Evolutionary conservation across 306 rosid genomes (phyloP).

Genomic region (Vigna nakashimae): DNA sequence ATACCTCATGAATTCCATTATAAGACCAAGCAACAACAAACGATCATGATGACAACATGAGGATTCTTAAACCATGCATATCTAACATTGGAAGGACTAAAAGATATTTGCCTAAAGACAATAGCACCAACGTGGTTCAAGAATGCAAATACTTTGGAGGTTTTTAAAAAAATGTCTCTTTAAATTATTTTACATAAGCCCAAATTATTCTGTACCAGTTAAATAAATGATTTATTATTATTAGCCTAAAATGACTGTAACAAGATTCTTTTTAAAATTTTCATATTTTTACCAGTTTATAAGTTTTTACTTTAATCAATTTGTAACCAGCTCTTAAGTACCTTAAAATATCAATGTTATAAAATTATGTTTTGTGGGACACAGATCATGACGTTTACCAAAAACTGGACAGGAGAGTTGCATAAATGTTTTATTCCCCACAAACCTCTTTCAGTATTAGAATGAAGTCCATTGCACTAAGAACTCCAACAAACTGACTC

Average conservation of each 20-base stretch:
- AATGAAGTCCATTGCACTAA: slow-evolving; percentile 85
- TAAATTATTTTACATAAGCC: slow-evolving; percentile 11
- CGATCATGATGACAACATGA: slow-evolving; percentile 8
- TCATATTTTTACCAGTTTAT: neutral
- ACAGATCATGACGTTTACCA: slow-evolving; percentile 31
- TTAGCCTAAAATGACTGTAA: slow-evolving; percentile 26
- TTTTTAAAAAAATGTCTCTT: neutral
- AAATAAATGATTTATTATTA: slow-evolving; percentile 33
- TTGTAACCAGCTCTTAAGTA: slow-evolving; percentile 31
- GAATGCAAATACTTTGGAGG: slow-evolving; percentile 28
- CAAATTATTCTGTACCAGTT: slow-evolving; percentile 26
- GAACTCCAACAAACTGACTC: slow-evolving; percentile 75
- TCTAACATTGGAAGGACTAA: slow-evolving; percentile 25
- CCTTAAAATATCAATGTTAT: slow-evolving; percentile 21
- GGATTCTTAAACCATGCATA: slow-evolving; percentile 34
- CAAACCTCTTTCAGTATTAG: slow-evolving; percentile 86
- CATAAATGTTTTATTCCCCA: slow-evolving; percentile 40
- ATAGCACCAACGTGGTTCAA: slow-evolving; percentile 15
- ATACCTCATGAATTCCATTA: slow-evolving; percentile 36
- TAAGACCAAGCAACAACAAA: slow-evolving; percentile 37
- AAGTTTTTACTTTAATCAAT: neutral
- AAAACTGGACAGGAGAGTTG: slow-evolving; percentile 39
- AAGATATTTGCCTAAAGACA: slow-evolving; percentile 4
- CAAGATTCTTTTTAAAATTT: slow-evolving; percentile 3
- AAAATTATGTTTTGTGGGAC: neutral